Percentiles rank a stretch among this genome's conserved stretches.
Conservation (phyloP, 2,329 filamentous ascomycete species). For the Saccharata proteae region DNA sequence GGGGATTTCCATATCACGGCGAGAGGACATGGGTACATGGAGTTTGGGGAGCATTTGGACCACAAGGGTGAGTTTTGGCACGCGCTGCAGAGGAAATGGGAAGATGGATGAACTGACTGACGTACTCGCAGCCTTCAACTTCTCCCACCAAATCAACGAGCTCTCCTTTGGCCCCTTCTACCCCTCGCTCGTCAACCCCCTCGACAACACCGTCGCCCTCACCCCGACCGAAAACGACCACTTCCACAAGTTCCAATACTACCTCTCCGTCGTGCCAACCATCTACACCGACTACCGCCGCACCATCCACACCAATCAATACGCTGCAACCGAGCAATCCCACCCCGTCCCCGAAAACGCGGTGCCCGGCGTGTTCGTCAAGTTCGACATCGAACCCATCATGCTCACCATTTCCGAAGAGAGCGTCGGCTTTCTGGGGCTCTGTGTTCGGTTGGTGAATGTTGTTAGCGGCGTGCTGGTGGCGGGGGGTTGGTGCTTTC, state of each 20-base stretch:
- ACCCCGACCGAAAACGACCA: slow-evolving; percentile 43
- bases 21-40: slow-evolving; percentile 85
- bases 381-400: slow-evolving; percentile 97
- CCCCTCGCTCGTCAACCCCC: slow-evolving; percentile 81
- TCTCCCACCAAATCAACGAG: slow-evolving; percentile 91
- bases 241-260: slow-evolving; percentile 98
- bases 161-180: slow-evolving; percentile 97
- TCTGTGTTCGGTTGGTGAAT: slow-evolving; percentile 78
- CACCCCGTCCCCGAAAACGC: slow-evolving; percentile 53
- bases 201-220: slow-evolving; percentile 75
- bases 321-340: slow-evolving; percentile 87
- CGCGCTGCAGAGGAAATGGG: neutral
- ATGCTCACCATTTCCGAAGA: slow-evolving; percentile 74
- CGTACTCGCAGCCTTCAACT: slow-evolving; percentile 65
- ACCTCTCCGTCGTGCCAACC: slow-evolving; percentile 86
- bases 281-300: slow-evolving; percentile 55
- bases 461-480: slow-evolving; percentile 84
- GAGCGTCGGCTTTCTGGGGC: slow-evolving; percentile 59
- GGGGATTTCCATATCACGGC: slow-evolving; percentile 98
- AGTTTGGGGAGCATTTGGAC: slow-evolving; percentile 67
- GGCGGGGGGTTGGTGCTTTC: slow-evolving; percentile 86
- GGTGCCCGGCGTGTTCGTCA: slow-evolving; percentile 90
- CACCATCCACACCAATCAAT: slow-evolving; percentile 87
- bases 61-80: slow-evolving; percentile 56
- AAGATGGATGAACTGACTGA: slow-evolving; percentile 1